Evolutionary conservation across 257 asterid genomes (phyloP), one percentile per base, ranked within the genome.

Genomic region (Penstemon newberryi): DNA sequence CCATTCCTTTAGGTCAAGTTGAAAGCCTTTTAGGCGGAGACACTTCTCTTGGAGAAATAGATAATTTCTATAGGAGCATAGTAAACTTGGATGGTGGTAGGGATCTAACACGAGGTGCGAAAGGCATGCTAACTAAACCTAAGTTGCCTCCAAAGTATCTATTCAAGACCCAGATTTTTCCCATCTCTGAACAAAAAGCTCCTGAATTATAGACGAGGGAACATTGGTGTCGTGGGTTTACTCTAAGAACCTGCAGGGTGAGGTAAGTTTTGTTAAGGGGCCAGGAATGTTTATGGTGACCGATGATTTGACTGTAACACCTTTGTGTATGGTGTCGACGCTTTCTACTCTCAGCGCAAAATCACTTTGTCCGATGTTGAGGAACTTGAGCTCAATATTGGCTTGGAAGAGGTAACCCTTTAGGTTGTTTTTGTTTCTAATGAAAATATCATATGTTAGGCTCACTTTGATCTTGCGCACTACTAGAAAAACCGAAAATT

Each of bases 271-370:
- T 58, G 78, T 77, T 19, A 7, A 13, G 12, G 70, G 59, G 6
- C 10, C 59, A 2, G 9, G 7, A 7, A 38, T 43, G 58, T 79
- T 38, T 39, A 15, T 54, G 65, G 77, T 76, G 9, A 56, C 64
- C 7, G 72, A 79, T 50, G 66, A 75, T 65, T 66, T 79, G 13
- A 60, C 64, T 5, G 71, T 79, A 37, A 66, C 52, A 3, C 74
- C 74, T 5, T 37, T 65, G 46, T 40, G 15, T 18, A 7, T 54
- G 18, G 11, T 12, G 13, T 65, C 73, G 0, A 37, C 8, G 0
- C 37, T 70, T 57, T 36, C 73, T 1, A 3, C 38, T 13, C 53
- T 75, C 2, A 1, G 42, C 2, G 25, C 56, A 63, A 54, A 0
- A 46, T 76, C 53, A 9, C 70, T 9, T 4, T 70, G 0, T 41